phyloP scores from a whole-genome alignment of 192 early-diverging fungal species.

The Entomortierella beljakovae region DNA sequence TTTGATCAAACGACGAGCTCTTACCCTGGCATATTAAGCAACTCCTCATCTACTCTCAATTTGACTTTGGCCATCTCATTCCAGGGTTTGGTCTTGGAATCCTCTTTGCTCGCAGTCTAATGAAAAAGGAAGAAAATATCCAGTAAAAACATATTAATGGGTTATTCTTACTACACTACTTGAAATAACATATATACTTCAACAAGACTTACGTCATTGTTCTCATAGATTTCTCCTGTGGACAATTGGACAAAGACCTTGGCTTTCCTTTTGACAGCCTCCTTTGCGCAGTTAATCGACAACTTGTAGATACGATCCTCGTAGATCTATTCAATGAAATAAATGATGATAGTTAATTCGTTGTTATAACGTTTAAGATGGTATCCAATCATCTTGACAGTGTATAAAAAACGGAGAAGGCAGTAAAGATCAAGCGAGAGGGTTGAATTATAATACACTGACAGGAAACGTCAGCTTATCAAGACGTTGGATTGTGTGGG shows the following conservation, averaged over 20 bases:
- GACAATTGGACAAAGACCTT: constrained; percentile 88
- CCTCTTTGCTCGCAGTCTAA: constrained; percentile 58
- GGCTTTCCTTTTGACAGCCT: constrained; percentile 80
- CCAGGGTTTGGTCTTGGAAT: constrained; percentile 86
- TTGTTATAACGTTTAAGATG: no score
- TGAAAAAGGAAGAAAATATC: constrained; percentile 2
- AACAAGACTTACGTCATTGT: constrained; percentile 68
- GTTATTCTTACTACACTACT: not conserved
- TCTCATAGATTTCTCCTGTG: constrained; percentile 93
- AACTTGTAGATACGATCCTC: constrained; percentile 82
- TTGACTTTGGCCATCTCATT: constrained; percentile 81
- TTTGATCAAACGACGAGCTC: no score
- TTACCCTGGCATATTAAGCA: constrained; percentile 82
- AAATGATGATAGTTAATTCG: no score
- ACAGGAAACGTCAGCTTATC: no score
- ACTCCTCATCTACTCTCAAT: constrained; percentile 80
- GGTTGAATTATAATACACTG: not conserved
- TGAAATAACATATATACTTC: not conserved
- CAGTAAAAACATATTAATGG: not conserved
- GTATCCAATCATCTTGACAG: no score
- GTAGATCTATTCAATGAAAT: constrained; percentile 81
- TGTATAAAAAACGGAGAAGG: not conserved
- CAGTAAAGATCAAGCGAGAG: not conserved
- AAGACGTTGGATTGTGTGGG: not conserved
- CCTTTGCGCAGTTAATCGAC: constrained; percentile 80